These are phyloP conservation scores for Xylariaceae sp. DNA, from an alignment of 2,329 filamentous ascomycete genomes.

Conservation along the genomic window DNA sequence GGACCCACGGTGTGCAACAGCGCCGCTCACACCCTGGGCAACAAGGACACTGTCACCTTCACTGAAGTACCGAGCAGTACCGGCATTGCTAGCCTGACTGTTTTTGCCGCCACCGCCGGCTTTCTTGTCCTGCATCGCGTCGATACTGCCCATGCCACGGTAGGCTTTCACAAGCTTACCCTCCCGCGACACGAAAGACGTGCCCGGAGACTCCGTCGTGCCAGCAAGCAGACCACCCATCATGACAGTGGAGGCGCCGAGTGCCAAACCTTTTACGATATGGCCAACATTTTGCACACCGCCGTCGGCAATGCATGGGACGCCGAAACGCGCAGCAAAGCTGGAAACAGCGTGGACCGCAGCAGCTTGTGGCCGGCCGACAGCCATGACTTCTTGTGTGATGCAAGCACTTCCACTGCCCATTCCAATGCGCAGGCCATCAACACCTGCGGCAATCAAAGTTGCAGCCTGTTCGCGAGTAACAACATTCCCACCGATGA, in stretches of 20 bases:
- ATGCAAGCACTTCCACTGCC: conserved; percentile 97
- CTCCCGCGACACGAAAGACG: conserved; percentile 92
- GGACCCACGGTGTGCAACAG: conserved; percentile 75
- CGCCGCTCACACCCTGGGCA: conserved; percentile 90
- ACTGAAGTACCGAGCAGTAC: conserved; percentile 96
- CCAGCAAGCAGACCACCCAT: conserved; percentile 98
- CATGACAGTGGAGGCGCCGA: conserved; percentile 95
- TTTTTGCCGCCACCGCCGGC: conserved; percentile 70
- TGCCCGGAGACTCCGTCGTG: conserved; percentile 94
- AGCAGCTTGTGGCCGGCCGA: conserved; percentile 91
- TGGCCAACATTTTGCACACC: conserved; percentile 98
- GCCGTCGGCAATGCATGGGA: conserved; percentile 96
- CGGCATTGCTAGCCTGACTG: conserved; percentile 79
- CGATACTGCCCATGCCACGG: conserved; percentile 97
- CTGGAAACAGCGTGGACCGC: conserved; percentile 84
- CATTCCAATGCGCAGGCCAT: conserved; percentile 98
- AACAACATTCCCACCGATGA: conserved; percentile 98
- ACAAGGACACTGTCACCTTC: conserved; percentile 93
- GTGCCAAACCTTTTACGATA: conserved; percentile 95
- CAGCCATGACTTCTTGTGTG: conserved; percentile 99
- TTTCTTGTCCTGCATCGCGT: conserved; percentile 99
- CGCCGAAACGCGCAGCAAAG: conserved; percentile 89
- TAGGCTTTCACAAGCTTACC: conserved; percentile 99
- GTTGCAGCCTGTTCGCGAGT: conserved; percentile 92
- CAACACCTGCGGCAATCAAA: conserved; percentile 88